Percentiles rank a stretch among this genome's conserved stretches.
Evolutionary conservation across 2,329 filamentous ascomycete genomes (phyloP).

Genomic region (Bipolaris gigantea): DNA sequence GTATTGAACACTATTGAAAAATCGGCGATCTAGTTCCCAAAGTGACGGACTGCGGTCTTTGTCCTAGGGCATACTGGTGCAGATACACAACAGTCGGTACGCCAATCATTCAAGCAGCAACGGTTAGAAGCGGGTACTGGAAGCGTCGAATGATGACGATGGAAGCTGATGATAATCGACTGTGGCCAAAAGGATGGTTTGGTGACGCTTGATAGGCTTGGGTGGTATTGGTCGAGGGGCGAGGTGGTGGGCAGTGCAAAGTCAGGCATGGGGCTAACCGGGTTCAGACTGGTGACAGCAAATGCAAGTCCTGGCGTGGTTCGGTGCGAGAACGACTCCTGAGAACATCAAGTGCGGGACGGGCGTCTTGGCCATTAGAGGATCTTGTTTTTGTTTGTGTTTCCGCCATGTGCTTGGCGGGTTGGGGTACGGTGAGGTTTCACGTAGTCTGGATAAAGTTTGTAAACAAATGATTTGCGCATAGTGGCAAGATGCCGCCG

Average conservation of each 20-base stretch:
- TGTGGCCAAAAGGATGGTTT: neutral
- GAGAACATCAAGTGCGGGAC: slow-evolving; percentile 1
- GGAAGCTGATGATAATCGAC: neutral
- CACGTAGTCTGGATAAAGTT: neutral
- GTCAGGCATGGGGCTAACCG: neutral
- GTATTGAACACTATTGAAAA: neutral
- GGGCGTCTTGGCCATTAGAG: neutral
- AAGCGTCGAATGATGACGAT: neutral
- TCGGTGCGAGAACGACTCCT: neutral
- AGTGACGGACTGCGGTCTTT: neutral
- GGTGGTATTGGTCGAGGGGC: slow-evolving; percentile 1
- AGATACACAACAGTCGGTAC: neutral
- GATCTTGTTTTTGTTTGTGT: slow-evolving; percentile 1
- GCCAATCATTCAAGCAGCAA: neutral
- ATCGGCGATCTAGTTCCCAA: neutral
- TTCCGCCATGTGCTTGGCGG: neutral
- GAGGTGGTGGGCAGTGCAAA: slow-evolving; percentile 16
- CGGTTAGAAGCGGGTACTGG: neutral
- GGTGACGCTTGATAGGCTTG: neutral
- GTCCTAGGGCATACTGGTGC: neutral
- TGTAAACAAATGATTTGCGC: neutral
- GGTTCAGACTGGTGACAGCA: slow-evolving; percentile 1
- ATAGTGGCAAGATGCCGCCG: neutral
- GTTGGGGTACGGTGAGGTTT: neutral
- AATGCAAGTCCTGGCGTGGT: neutral